Base-by-base conservation (phyloP, 257 asterid species). In the Solanum chmielewskii region DNA sequence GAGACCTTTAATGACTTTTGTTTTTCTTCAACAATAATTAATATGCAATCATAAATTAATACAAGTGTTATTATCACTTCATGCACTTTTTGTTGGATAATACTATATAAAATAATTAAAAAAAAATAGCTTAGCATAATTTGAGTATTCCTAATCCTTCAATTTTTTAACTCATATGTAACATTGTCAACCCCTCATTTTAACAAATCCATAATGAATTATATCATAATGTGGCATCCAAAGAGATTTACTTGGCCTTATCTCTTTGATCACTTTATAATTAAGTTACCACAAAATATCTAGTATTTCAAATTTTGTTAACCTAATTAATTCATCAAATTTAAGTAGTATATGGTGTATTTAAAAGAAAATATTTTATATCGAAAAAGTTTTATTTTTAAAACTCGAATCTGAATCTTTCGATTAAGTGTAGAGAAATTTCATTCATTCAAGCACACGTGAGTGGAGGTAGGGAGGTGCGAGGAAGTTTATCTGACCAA, bases 81-180 rank as follows among this genome's bases (percentile, higher is more conserved):
- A 84, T 74, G 69, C 93, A 91, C 93, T 92, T 92, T 93, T 37
- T 66, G 52, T 71, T 85, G 83, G 89, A 86, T 89, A 85, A 87
- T 71, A 33, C 77, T 81, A 49, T 81, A 25, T 62, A 77, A 64
- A 37, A 81, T 84, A 90, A 81, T 91, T 31, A 33, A 33, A 89
- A 33, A 89, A 93, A 90, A 85, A 93, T 88, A 83, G 94, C 92
- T 93, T 93, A 89, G 91, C 85, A 90, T 88, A 88, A 88, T 80
- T 71, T 78, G 33, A 84, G 52, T 12, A 42, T 87, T 87, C 89
- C 90, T 85, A 87, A 88, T 90, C 91, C 90, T 88, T 71, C 88
- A 83, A 87, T 85, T 84, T 76, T 87, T 84, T 86, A 81, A 85
- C 87, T 83, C 87, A 85, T 82, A 81, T 80, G 83, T 73, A 70